phyloP scores from a whole-genome alignment of 2,329 filamentous ascomycete genomes.

The Thermoascus crustaceus region DNA sequence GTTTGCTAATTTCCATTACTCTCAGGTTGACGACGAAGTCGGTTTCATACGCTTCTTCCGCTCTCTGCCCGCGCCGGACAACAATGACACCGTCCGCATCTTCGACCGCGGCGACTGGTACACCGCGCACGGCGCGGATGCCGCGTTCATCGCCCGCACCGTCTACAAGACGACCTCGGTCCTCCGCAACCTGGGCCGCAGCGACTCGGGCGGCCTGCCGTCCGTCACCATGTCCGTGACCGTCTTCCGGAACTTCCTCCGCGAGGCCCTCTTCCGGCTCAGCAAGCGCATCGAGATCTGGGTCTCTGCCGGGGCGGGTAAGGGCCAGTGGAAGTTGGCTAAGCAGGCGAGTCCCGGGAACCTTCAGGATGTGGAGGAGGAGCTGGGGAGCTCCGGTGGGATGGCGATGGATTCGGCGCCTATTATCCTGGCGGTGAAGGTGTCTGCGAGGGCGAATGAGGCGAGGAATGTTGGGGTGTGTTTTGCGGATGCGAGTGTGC shows the following conservation, averaged over 20 bases:
- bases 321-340: conserved; percentile 75
- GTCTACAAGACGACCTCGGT: conserved; percentile 98
- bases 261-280: conserved; percentile 85
- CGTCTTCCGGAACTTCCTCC: conserved; percentile 89
- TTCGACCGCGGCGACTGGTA: conserved; percentile 95
- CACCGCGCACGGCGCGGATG: conserved; percentile 51
- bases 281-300: conserved; percentile 90
- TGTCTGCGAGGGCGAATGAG: conserved; percentile 78
- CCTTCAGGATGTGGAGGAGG: conserved; percentile 92
- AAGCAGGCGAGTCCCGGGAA: conserved; percentile 96
- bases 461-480: conserved; percentile 85
- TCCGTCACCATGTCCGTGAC: conserved; percentile 95
- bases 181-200: conserved; percentile 77
- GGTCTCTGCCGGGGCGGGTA: conserved; percentile 64
- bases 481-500: conserved; percentile 93
- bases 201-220: conserved; percentile 73
- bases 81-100: conserved; percentile 64
- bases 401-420: conserved; percentile 75
- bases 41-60: conserved; percentile 97
- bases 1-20: conserved; percentile 2
- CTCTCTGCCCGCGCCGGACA: conserved; percentile 61
- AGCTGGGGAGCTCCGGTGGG: conserved; percentile 57
- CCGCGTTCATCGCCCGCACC: conserved; percentile 46
- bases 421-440: conserved; percentile 91
- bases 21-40: conserved; percentile 85